Base-by-base conservation (phyloP, 257 asterid species). In the Nicotiana noctiflora region DNA sequence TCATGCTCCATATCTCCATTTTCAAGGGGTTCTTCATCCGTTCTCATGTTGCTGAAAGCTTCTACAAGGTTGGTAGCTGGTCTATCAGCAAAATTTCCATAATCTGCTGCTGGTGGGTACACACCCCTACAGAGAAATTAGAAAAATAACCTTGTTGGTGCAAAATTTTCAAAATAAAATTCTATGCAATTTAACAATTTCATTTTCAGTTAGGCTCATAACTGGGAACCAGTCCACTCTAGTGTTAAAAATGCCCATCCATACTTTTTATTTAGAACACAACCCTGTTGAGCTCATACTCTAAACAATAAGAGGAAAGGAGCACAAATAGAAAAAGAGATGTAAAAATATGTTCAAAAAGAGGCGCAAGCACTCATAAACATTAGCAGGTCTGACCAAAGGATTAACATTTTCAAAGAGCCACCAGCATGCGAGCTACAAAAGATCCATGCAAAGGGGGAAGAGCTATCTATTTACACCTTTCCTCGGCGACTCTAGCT, bases 31-130 rank as follows among this genome's bases (percentile, higher is more conserved):
- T 91, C 91, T 83, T 91, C 97, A 63, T 92, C 93, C 70, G 90
- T 63, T 83, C 90, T 90, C 97, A 92, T 89, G 90, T 87, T 90
- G 80, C 90, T 89, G 84, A 91, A 92, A 74, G 83, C 84, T 81
- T 94, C 97, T 14, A 94, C 97, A 57, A 94, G 97, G 82, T 94
- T 92, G 82, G 87, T 88, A 6, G 90, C 90, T 79, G 98, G 89
- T 86, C 90, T 86, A 85, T 91, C 92, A 76, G 87, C 90, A 68
- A 87, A 88, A n/a, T 88, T 90, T 40, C 79, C 53, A 64, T 91
- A 94, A 82, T 94, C 97, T 63, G 88, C 85, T 44, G 97, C 97
- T 7, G 92, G 92, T 81, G 96, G 93, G 86, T 85, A 88, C 51
- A 57, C 89, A n/a, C 90, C 85, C 91, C 98, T 94, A 79, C 84